Percentiles rank a stretch among this genome's conserved stretches.
Conservation (phyloP, 163 green algal genomes). For the Scenedesmus sp. region DNA sequence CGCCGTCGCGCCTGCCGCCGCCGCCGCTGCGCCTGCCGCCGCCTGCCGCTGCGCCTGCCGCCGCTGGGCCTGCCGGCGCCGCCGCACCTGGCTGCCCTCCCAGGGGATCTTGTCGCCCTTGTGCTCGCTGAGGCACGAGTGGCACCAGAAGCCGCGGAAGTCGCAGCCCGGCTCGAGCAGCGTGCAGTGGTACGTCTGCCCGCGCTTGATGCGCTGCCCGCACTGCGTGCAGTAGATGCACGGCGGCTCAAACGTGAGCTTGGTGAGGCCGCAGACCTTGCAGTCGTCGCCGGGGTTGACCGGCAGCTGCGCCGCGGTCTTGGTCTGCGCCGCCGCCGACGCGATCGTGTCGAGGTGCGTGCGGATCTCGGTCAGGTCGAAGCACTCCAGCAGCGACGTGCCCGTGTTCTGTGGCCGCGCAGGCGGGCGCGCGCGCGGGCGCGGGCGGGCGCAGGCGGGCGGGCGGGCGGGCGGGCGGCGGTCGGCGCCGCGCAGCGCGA, state of each 20-base stretch:
- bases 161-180: conserved; percentile 49
- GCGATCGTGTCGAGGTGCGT: conserved; percentile 68
- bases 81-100: conserved; percentile 65
- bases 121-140: conserved; percentile 80
- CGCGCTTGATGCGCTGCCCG: conserved; percentile 91
- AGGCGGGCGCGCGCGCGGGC: no score
- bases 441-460: no score
- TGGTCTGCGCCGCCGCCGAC: conserved; percentile 38
- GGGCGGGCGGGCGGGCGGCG: no score
- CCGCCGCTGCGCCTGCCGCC: not conserved
- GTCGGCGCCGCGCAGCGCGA: no score
- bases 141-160: conserved; percentile 83
- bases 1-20: not conserved
- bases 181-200: conserved; percentile 82
- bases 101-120: conserved; percentile 75
- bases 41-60: not conserved
- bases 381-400: conserved; percentile 92
- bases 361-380: conserved; percentile 81
- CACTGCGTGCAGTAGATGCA: conserved; percentile 94
- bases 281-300: conserved; percentile 58
- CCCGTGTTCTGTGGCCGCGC: conserved; percentile 70
- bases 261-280: conserved; percentile 78
- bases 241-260: conserved; percentile 94
- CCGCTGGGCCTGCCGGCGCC: not conserved
- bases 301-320: conserved; percentile 27